Evolutionary conservation across 1,284 basidiomycete species (phyloP).

Genomic region (Heimioporus retisporus): DNA sequence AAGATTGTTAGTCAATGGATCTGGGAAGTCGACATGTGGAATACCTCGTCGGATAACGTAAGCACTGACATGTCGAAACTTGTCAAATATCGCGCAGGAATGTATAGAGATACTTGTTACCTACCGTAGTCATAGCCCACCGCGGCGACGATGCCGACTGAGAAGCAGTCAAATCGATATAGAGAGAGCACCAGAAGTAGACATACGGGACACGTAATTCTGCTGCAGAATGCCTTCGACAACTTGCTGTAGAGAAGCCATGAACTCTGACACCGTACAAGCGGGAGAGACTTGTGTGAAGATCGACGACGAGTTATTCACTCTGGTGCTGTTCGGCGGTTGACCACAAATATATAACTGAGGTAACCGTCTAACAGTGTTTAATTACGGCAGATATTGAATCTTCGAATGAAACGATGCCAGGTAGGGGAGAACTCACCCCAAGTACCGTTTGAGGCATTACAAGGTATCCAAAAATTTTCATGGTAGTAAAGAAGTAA

Average conservation of each 20-base stretch:
- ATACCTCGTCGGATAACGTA: not conserved
- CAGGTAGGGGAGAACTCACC: too few relatives aligned
- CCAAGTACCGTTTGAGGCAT: too few relatives aligned
- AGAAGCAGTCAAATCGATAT: not conserved
- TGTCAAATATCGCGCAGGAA: not conserved
- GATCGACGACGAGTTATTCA: too few relatives aligned
- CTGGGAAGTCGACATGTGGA: not conserved
- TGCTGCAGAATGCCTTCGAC: not conserved
- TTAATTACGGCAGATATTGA: too few relatives aligned
- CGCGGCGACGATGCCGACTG: not conserved
- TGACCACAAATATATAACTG: too few relatives aligned
- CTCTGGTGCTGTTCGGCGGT: too few relatives aligned
- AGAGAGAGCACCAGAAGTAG: too few relatives aligned
- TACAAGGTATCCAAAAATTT: too few relatives aligned
- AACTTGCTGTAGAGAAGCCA: not conserved
- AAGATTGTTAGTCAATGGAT: not conserved
- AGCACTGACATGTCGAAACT: not conserved
- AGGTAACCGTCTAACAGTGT: too few relatives aligned
- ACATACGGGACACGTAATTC: not conserved
- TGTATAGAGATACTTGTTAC: not conserved
- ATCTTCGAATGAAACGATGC: too few relatives aligned
- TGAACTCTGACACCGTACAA: not conserved
- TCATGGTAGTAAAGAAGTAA: too few relatives aligned
- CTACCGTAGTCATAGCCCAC: not conserved
- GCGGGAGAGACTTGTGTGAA: too few relatives aligned